phyloP scores from a whole-genome alignment of 345 rosid genomes.

The Brassica rapa region DNA sequence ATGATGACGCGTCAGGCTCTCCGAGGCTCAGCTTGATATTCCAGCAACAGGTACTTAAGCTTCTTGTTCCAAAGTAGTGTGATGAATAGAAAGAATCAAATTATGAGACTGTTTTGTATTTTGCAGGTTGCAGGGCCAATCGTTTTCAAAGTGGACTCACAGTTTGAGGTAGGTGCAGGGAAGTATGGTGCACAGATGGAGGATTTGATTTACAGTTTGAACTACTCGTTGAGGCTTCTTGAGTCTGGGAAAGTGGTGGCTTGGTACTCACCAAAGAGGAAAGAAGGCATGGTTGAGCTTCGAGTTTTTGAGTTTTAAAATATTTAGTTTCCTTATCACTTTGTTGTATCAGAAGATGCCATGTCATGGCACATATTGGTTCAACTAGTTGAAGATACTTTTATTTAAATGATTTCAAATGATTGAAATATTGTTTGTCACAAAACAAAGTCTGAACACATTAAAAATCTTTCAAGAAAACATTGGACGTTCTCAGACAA shows the following conservation, averaged over 20 bases:
- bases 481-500: background rate
- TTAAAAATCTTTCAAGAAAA: background rate
- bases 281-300: slow-evolving; percentile 87
- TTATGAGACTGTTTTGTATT: background rate
- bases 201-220: slow-evolving; percentile 67
- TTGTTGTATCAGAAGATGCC: slow-evolving; percentile 12
- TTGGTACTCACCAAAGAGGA: slow-evolving; percentile 87
- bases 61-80: background rate
- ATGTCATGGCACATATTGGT: background rate
- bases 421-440: background rate
- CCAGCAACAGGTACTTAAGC: slow-evolving; percentile 64
- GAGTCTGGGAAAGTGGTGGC: slow-evolving; percentile 79
- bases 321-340: background rate
- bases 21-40: slow-evolving; percentile 72
- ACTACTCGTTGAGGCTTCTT: slow-evolving; percentile 68
- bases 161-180: slow-evolving; percentile 48
- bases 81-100: background rate
- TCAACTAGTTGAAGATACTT: background rate
- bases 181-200: slow-evolving; percentile 50
- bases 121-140: slow-evolving; percentile 78
- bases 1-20: slow-evolving; percentile 49
- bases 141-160: slow-evolving; percentile 62
- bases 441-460: slow-evolving; percentile 3
- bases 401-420: slow-evolving; percentile 2
- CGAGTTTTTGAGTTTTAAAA: slow-evolving; percentile 66